A percentile compares a stretch with the other conserved stretches of the same genome.
Conservation (phyloP, 805 yeast species). For the Wickerhamomyces silvicola region DNA sequence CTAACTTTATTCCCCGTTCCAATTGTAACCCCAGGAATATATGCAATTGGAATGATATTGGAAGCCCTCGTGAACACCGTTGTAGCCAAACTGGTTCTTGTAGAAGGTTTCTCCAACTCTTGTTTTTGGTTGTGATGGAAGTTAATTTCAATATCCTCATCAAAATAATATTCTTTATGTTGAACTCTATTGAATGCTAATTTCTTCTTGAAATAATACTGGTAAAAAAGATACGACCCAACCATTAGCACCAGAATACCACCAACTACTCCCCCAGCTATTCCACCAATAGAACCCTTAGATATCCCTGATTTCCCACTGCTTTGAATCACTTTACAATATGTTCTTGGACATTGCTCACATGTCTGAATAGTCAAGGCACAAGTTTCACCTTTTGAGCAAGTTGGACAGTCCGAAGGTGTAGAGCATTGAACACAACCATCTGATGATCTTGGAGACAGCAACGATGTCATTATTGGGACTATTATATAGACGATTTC, state of each 20-base stretch:
- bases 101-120: slow-evolving; percentile 24
- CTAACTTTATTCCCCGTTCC: slow-evolving; percentile 29
- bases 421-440: slow-evolving; percentile 39
- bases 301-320: no score
- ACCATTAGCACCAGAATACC: slow-evolving; percentile 43
- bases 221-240: slow-evolving; percentile 35
- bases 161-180: slow-evolving; percentile 21
- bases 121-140: slow-evolving; percentile 19
- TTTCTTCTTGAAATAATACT: slow-evolving; percentile 33
- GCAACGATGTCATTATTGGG: neutral
- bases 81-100: slow-evolving; percentile 39
- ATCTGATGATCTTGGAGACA: slow-evolving; percentile 12
- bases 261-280: slow-evolving; percentile 71
- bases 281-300: slow-evolving; percentile 54
- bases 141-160: slow-evolving; percentile 23
- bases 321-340: slow-evolving; percentile 38
- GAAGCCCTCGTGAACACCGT: slow-evolving; percentile 75
- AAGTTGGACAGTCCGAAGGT: slow-evolving; percentile 45
- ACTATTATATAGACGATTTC: no score
- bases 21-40: slow-evolving; percentile 87
- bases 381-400: slow-evolving; percentile 49
- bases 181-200: slow-evolving; percentile 26
- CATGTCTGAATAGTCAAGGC: slow-evolving; percentile 52
- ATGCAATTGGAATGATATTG: slow-evolving; percentile 85
- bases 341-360: slow-evolving; percentile 45